Conservation (phyloP, 306 rosid genomes). For the Acacia crassicarpa region DNA sequence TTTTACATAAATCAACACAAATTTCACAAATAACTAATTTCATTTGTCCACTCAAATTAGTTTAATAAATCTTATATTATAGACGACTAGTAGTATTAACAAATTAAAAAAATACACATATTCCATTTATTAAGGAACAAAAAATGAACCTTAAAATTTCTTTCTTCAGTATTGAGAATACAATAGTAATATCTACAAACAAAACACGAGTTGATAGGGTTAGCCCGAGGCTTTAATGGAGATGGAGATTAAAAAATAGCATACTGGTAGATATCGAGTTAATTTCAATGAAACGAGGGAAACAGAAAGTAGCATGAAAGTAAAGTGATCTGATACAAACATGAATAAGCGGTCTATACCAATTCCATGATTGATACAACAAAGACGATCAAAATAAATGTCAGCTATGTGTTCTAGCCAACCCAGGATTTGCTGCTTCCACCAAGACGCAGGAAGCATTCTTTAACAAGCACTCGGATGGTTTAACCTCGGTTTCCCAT, state of each 20-base stretch:
- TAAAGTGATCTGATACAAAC: constrained; percentile 26
- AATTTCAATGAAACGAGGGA: neutral
- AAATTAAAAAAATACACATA: neutral
- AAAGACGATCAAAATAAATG: constrained; percentile 23
- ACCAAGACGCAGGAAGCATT: neutral
- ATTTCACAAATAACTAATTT: too few species aligned
- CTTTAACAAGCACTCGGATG: neutral
- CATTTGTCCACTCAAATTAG: too few species aligned
- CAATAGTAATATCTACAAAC: neutral
- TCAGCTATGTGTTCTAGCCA: constrained; percentile 12
- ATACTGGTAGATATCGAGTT: neutral
- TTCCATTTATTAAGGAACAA: neutral
- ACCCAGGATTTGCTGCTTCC: constrained; percentile 19
- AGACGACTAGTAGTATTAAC: too few species aligned
- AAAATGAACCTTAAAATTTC: neutral
- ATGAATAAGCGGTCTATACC: constrained; percentile 19
- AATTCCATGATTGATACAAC: constrained; percentile 34
- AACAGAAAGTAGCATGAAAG: constrained; percentile 14
- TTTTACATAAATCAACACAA: too few species aligned
- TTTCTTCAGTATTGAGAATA: neutral
- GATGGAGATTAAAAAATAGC: neutral
- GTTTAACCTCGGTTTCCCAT: constrained; percentile 19
- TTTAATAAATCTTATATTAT: too few species aligned
- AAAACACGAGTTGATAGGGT: too few species aligned
- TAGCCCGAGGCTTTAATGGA: too few species aligned